Evolutionary conservation across 1,284 basidiomycete genomes (phyloP), one percentile per base, ranked within the genome.

Genomic region (Apiotrichum gamsii): DNA sequence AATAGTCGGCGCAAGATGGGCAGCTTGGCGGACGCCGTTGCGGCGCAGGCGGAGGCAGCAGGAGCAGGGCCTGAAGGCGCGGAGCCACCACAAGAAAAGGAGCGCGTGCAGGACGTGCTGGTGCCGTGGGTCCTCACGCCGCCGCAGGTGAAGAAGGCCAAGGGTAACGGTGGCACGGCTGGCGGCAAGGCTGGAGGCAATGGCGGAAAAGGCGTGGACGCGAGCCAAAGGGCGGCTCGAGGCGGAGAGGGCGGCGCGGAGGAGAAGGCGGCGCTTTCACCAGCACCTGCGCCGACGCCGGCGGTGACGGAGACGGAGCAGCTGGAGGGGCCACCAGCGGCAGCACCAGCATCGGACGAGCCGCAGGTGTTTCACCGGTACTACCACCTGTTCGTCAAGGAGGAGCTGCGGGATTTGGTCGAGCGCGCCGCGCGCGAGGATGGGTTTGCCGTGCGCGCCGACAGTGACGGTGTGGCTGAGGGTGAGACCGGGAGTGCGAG

Each of bases 341-440:
- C 38, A 11, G 19, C 21, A 20, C 11, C 16, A 9, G 32, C 43
- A 21, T n/a, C n/a, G 5, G 41, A 54, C 18, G 42, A 41, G 8
- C 29, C 32, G 13, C 72, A 60, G 47, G 77, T 86, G 6, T 87
- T 82, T 72, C 81, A 90, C 62, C 79, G 91, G 46, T 96, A 94
- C 65, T 96, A 96, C 65, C 93, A 96, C 65, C 85, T 96, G 77
- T 96, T 95, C 63, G 78, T 82, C 0, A 73, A 80, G 45, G 86
- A 83, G 19, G 91, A 96, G 67, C 76, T 96, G 43, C 61, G 66
- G 19, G 71, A 67, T 9, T 76, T 94, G 15, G 80, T 85, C 2
- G 53, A 58, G 15, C 72, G 78, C 28, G 88, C 89, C 0, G 84
- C 84, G 4, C 47, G 60, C 20, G 77, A 75, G 15, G 73, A 89